Evolutionary conservation across 176 grass and related monocot species (phyloP).

Genomic region (Urochloa ruziziensis): DNA sequence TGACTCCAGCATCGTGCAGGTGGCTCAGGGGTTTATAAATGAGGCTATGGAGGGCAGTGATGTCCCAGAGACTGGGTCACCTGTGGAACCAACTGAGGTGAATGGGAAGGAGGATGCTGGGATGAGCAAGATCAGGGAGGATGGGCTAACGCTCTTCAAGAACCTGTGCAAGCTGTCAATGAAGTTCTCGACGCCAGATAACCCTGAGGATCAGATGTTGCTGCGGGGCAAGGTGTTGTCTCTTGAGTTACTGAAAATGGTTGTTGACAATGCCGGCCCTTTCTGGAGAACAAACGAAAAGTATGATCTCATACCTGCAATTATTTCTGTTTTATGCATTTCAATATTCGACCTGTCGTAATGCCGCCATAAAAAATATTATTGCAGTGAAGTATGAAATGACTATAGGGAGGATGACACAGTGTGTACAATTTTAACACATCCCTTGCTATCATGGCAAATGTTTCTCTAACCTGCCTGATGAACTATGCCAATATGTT

Average conservation of each 20-base stretch:
- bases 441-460: neutral
- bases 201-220: slow-evolving; percentile 81
- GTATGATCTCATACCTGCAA: slow-evolving; percentile 36
- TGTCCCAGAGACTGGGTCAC: slow-evolving; percentile 33
- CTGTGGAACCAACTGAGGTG: slow-evolving; percentile 23
- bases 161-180: slow-evolving; percentile 92
- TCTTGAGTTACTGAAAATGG: slow-evolving; percentile 89
- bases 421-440: neutral
- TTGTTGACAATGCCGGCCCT: slow-evolving; percentile 77
- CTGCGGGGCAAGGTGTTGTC: slow-evolving; percentile 84
- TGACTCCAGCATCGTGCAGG: slow-evolving; percentile 75
- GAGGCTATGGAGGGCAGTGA: slow-evolving; percentile 71
- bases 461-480: neutral
- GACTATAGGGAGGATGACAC: slow-evolving; percentile 8
- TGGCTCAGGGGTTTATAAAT: slow-evolving; percentile 88
- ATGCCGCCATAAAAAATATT: slow-evolving; percentile 8
- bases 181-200: slow-evolving; percentile 75
- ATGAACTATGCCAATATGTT: neutral
- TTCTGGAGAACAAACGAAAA: slow-evolving; percentile 86
- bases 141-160: slow-evolving; percentile 80
- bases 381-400: slow-evolving; percentile 26
- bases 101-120: slow-evolving; percentile 31
- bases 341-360: neutral
- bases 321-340: slow-evolving; percentile 27
- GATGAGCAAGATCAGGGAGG: slow-evolving; percentile 53